These are phyloP conservation scores for Candida broadrunensis DNA, from an alignment of 805 yeast genomes.

Conservation along the genomic window DNA sequence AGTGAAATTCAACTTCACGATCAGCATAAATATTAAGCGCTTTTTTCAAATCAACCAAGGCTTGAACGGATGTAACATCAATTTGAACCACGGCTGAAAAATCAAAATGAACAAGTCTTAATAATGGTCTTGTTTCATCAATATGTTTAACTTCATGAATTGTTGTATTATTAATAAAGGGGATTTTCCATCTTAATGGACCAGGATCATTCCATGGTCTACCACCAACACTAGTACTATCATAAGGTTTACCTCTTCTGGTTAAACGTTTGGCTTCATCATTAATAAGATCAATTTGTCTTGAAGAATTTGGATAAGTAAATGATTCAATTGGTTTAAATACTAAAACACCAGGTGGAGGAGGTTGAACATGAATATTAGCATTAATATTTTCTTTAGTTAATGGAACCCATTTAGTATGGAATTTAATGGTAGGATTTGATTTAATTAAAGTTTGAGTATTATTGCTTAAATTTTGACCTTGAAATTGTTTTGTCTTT, in stretches of 20 bases:
- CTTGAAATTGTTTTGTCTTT: constrained; percentile 8
- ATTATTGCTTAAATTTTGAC: constrained; percentile 8
- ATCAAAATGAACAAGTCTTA: constrained; percentile 75
- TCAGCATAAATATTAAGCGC: constrained; percentile 73
- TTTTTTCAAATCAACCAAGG: constrained; percentile 71
- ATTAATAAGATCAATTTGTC: constrained; percentile 64
- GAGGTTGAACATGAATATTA: constrained; percentile 59
- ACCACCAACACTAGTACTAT: constrained; percentile 43
- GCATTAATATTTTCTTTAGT: constrained; percentile 50
- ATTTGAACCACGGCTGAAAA: constrained; percentile 71
- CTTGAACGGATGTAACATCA: constrained; percentile 79
- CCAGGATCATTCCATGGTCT: constrained; percentile 94
- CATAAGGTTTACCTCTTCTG: constrained; percentile 53
- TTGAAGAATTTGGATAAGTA: constrained; percentile 76
- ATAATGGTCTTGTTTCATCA: constrained; percentile 56
- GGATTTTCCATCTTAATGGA: constrained; percentile 41
- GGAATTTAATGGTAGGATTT: constrained; percentile 41
- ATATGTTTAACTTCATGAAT: constrained; percentile 8
- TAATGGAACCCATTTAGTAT: constrained; percentile 70
- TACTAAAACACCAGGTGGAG: constrained; percentile 89
- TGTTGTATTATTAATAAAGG: constrained; percentile 16
- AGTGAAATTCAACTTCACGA: constrained; percentile 84
- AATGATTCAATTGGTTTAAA: constrained; percentile 80
- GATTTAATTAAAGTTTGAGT: constrained; percentile 20
- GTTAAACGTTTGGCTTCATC: constrained; percentile 65